Evolutionary conservation across 306 rosid species (phyloP), one percentile per base, ranked within the genome.

Genomic region (Arachis hypogaea): DNA sequence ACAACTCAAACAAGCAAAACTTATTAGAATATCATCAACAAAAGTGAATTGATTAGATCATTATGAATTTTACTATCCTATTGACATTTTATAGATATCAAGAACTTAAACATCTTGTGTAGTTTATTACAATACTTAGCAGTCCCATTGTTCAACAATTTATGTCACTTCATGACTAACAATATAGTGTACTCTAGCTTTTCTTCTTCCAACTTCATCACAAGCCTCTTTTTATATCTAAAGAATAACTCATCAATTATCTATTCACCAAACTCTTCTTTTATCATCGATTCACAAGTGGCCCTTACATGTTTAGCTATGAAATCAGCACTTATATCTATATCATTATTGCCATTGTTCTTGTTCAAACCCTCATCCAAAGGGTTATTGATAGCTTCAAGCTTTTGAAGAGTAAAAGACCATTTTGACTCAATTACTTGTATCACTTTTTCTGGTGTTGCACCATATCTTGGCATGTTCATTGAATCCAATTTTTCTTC

Each of bases 351-450:
- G 9, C 3, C 43, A 7, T 28, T 33, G 1, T 43, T 46, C 43
- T 81, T 54, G 9, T 81, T 69, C 3, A 73, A 7, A 0, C 54
- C 61, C 4, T 47, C 82, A 9, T 82, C 73, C 86, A 85, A 80
- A 52, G 50, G 60, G 0, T 65, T 38, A 18, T 59, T 46, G 12
- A 82, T 59, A 29, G 43, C 67, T 41, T 78, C 49, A 5, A 85
- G 50, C 30, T 49, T 60, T 7, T 80, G 64, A 7, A 77, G 2
- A 4, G 30, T 60, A 41, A 85, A 87, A 2, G 84, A 83, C 7
- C 85, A 86, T 81, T 85, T 82, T 41, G 75, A 78, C 40, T 67
- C 78, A 16, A 88, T 78, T 66, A 78, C 77, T 28, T 69, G 18
- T 40, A 30, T 51, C 0, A 85, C 86, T 80, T 85, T 88, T 36